Evolutionary conservation across 1,139 yeast genomes (phyloP).

Genomic region (Candida sanyaensis): DNA sequence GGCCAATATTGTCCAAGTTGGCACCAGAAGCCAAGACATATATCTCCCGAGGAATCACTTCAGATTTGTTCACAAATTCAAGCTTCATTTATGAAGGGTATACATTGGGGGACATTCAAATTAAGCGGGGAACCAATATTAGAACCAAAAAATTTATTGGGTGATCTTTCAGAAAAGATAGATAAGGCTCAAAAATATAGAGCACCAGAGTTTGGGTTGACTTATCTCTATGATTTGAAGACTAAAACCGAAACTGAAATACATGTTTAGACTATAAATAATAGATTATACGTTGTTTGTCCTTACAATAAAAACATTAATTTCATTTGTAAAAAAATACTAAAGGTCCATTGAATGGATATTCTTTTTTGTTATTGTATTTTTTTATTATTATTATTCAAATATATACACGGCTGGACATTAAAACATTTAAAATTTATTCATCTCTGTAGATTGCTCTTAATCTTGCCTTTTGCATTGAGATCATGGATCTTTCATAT

Average conservation of each 20-base stretch:
- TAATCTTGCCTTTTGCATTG: conserved; percentile 37
- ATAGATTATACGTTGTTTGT: conserved; percentile 2
- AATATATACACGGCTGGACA: conserved; percentile 1
- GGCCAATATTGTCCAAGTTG: conserved; percentile 96
- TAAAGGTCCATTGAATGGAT: background rate
- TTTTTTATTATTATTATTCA: background rate
- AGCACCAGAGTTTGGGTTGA: conserved; percentile 46
- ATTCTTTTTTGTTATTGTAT: background rate
- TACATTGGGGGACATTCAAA: conserved; percentile 96
- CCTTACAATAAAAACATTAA: no score
- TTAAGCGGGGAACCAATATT: conserved; percentile 83
- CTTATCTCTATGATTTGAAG: conserved; percentile 37
- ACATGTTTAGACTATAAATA: conserved; percentile 10
- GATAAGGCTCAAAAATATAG: conserved; percentile 23
- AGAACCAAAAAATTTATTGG: conserved; percentile 64
- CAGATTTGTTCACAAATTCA: conserved; percentile 64
- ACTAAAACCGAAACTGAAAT: conserved; percentile 14
- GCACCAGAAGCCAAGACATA: conserved; percentile 91
- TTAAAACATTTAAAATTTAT: conserved; percentile 5
- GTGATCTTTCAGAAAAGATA: conserved; percentile 21
- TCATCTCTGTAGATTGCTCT: conserved; percentile 30
- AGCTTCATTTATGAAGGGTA: conserved; percentile 72
- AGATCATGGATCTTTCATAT: conserved; percentile 39
- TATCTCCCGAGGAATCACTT: conserved; percentile 76
- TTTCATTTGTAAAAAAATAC: background rate